Evolutionary conservation across 2,329 filamentous ascomycete species (phyloP).

Genomic region (Sclerotinia sclerotiorum): DNA sequence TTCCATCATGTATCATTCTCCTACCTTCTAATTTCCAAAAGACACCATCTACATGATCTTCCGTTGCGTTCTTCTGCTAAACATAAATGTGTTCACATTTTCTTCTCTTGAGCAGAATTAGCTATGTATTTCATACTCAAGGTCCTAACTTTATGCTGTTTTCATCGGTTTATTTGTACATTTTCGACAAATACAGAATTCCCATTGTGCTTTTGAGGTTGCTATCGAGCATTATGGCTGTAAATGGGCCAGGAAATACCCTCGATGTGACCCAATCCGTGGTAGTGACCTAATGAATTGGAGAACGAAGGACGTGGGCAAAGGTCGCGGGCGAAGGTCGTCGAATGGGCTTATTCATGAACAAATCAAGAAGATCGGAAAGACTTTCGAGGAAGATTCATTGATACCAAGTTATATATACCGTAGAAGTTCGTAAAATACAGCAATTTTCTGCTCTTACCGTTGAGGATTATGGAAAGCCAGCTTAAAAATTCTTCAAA

Average conservation of each 20-base stretch:
- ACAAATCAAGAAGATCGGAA: not conserved
- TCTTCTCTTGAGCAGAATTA: no score
- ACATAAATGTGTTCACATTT: not conserved
- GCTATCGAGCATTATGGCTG: not conserved
- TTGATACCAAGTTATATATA: constrained; percentile 6
- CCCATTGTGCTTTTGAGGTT: not conserved
- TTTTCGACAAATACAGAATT: not conserved
- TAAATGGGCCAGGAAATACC: not conserved
- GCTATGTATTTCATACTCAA: not conserved
- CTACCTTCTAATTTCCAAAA: not conserved
- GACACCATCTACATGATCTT: no score
- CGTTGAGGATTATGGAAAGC: constrained; percentile 14
- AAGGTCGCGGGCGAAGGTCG: not conserved
- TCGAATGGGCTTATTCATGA: constrained; percentile 10
- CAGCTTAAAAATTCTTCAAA: constrained; percentile 12
- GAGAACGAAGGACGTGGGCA: not conserved
- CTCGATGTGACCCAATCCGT: not conserved
- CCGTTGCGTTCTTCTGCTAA: not conserved
- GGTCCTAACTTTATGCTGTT: not conserved
- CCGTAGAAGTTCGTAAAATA: not conserved
- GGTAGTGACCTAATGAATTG: constrained; percentile 8
- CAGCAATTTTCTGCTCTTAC: not conserved
- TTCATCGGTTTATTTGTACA: not conserved
- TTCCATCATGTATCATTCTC: not conserved
- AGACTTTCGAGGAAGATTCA: constrained; percentile 7